phyloP scores from a whole-genome alignment of 148 eudicot species.

The Gaultheria prostrata region DNA sequence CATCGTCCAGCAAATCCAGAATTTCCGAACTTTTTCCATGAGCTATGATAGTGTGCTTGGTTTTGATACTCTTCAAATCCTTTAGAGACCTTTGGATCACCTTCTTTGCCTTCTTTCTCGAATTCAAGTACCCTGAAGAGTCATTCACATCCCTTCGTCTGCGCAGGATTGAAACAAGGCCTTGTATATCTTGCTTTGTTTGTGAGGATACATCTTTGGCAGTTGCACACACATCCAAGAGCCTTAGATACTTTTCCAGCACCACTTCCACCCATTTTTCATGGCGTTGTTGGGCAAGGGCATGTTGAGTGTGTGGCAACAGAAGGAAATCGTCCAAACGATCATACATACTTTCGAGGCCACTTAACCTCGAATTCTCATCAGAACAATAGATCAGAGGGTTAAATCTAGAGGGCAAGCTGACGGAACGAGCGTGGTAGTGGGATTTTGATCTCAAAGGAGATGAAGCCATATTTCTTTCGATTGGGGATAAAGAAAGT shows the following conservation, averaged over 20 bases:
- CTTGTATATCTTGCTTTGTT: constrained; percentile 36
- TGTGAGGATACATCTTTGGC: constrained; percentile 35
- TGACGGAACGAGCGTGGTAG: constrained; percentile 29
- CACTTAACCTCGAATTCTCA: not conserved
- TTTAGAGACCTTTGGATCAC: constrained; percentile 31
- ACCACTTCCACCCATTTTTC: constrained; percentile 11
- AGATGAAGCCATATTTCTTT: constrained; percentile 17
- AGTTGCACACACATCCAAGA: constrained; percentile 46
- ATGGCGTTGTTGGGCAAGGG: not conserved
- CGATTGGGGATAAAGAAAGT: not conserved
- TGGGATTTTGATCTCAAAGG: constrained; percentile 7
- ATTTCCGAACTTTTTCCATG: constrained; percentile 6
- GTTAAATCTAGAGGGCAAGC: constrained; percentile 19
- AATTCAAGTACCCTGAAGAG: constrained; percentile 24
- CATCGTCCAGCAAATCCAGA: constrained; percentile 14
- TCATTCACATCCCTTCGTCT: constrained; percentile 35
- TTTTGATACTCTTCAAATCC: constrained; percentile 25
- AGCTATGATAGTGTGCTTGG: not conserved
- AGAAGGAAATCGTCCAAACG: constrained; percentile 26
- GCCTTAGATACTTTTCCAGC: constrained; percentile 20
- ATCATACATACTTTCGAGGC: constrained; percentile 5
- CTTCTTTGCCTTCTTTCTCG: constrained; percentile 35
- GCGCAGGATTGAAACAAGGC: constrained; percentile 35
- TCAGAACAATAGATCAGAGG: too few species aligned
- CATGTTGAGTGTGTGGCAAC: constrained; percentile 20